These are phyloP conservation scores for Isoetes engelmannii DNA, from an alignment of 83 land plant species.

Conservation along the genomic window DNA sequence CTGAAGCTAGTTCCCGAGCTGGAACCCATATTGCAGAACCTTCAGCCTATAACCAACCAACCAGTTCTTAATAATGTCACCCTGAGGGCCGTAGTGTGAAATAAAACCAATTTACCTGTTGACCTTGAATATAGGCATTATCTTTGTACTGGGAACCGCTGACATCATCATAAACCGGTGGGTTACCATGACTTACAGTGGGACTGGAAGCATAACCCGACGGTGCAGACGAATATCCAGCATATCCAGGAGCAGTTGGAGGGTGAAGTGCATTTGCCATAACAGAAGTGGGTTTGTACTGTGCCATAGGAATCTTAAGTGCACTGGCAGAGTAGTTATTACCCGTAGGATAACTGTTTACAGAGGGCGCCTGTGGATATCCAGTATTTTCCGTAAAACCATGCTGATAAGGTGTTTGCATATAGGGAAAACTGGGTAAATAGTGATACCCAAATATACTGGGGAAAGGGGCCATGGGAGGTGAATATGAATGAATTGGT, in stretches of 20 bases:
- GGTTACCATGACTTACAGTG: background rate
- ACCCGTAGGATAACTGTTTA: slow-evolving; percentile 7
- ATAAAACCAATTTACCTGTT: slow-evolving; percentile 6
- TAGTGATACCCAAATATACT: slow-evolving; percentile 15
- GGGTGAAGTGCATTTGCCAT: slow-evolving; percentile 5
- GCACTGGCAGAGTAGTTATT: slow-evolving; percentile 1
- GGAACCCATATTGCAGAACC: too few relatives aligned
- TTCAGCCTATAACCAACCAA: too few relatives aligned
- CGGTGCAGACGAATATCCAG: slow-evolving; percentile 1
- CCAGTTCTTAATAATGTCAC: too few relatives aligned
- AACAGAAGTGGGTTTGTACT: slow-evolving; percentile 2
- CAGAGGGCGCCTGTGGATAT: slow-evolving; percentile 11
- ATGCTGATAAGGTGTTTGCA: slow-evolving; percentile 15
- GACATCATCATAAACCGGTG: slow-evolving; percentile 2
- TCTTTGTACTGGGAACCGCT: slow-evolving; percentile 12
- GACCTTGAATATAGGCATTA: slow-evolving; percentile 1
- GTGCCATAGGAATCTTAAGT: slow-evolving; percentile 11
- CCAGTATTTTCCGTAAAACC: slow-evolving; percentile 5
- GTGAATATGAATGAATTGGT: slow-evolving; percentile 16
- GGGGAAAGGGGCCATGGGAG: slow-evolving; percentile 4
- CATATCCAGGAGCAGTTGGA: slow-evolving; percentile 10
- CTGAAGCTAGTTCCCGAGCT: too few relatives aligned
- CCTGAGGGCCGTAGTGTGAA: too few relatives aligned
- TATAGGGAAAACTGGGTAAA: slow-evolving; percentile 10
- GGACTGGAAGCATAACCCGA: slow-evolving; percentile 14